Conservation (phyloP, 2,329 filamentous ascomycete genomes). For the Sporothrix protearum region DNA sequence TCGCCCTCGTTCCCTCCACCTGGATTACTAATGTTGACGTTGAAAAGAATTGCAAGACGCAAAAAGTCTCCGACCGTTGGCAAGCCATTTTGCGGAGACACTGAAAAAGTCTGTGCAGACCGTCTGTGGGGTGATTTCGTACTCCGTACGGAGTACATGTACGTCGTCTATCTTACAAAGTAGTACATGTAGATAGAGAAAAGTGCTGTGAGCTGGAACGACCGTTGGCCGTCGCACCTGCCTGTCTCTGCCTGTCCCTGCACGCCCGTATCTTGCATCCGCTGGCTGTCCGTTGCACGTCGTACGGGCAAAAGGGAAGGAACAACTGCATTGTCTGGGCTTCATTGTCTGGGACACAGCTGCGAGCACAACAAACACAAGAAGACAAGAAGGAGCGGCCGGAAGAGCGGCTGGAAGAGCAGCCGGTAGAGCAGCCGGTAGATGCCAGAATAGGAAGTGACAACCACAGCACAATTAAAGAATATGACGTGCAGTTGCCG, state of each 20-base stretch:
- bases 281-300: background rate
- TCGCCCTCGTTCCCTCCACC: background rate
- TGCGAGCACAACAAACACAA: background rate
- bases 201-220: background rate
- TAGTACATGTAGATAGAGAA: too few species aligned
- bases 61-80: background rate
- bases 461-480: background rate
- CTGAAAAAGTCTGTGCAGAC: slow-evolving; percentile 8
- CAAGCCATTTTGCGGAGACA: background rate
- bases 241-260: background rate
- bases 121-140: background rate
- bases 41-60: background rate
- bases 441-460: background rate
- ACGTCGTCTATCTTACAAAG: too few species aligned
- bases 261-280: slow-evolving; percentile 11
- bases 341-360: background rate
- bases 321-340: background rate
- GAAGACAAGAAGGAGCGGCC: too few species aligned
- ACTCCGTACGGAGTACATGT: too few species aligned
- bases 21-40: background rate
- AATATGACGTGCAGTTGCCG: slow-evolving; percentile 3
- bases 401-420: too few species aligned
- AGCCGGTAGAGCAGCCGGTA: background rate
- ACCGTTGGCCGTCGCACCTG: background rate
- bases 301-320: slow-evolving; percentile 7